Conservation (phyloP, 805 yeast species). For the Kuraishia piskuri region DNA sequence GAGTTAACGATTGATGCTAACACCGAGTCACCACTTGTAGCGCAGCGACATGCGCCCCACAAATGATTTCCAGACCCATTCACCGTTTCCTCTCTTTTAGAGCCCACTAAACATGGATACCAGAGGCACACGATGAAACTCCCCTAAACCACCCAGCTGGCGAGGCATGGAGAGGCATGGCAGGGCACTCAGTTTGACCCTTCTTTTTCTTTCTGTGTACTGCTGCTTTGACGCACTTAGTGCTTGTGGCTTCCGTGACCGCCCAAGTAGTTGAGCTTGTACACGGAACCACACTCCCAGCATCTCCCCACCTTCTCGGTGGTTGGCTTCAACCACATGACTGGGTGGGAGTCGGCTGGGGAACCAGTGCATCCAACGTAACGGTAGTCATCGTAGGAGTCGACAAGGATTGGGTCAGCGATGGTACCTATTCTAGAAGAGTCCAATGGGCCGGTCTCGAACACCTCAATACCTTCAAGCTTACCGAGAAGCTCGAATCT, state of each 20-base stretch:
- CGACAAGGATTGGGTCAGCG: constrained; percentile 80
- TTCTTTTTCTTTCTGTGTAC: not conserved
- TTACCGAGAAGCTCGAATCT: constrained; percentile 93
- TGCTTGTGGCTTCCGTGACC: constrained; percentile 36
- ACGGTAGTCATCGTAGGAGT: constrained; percentile 87
- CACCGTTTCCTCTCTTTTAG: not conserved
- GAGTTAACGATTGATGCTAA: not conserved
- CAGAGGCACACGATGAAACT: too few relatives aligned
- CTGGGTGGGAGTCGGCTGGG: constrained; percentile 86
- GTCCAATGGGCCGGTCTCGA: constrained; percentile 83
- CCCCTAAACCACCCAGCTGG: not conserved
- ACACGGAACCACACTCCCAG: constrained; percentile 98
- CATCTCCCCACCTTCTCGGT: constrained; percentile 82
- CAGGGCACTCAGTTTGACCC: not conserved
- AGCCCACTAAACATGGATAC: too few relatives aligned
- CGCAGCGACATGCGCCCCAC: not conserved
- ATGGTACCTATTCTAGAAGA: constrained; percentile 86
- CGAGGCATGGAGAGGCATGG: not conserved
- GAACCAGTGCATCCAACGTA: constrained; percentile 97
- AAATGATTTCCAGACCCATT: not conserved
- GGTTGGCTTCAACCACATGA: constrained; percentile 89
- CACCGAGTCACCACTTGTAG: not conserved
- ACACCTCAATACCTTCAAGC: constrained; percentile 90
- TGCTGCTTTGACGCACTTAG: not conserved
- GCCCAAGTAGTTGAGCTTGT: constrained; percentile 82